These are phyloP conservation scores for Melanopsichium pennsylvanicum DNA, from an alignment of 1,284 basidiomycete species.

Conservation along the genomic window DNA sequence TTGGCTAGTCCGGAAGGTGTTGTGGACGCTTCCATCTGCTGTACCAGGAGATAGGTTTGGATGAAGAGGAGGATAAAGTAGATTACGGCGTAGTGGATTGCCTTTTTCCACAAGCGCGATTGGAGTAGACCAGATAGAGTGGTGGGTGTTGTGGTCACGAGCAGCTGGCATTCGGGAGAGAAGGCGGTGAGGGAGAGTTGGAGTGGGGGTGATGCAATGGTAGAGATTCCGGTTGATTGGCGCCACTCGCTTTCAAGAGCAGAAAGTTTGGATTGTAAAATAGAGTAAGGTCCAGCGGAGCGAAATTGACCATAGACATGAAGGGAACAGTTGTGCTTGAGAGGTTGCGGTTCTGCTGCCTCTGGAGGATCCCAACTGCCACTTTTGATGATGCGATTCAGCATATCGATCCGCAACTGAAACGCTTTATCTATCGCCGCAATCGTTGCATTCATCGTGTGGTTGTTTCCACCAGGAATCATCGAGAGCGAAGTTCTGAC, in stretches of 20 bases:
- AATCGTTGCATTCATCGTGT: slow-evolving; percentile 36
- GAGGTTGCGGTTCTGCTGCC: no score
- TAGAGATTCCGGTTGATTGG: slow-evolving; percentile 53
- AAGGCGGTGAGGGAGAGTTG: slow-evolving; percentile 50
- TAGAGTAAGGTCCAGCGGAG: slow-evolving; percentile 38
- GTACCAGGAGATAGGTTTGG: slow-evolving; percentile 55
- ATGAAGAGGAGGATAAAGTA: slow-evolving; percentile 50
- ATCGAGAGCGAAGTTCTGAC: slow-evolving; percentile 25
- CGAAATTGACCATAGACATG: slow-evolving; percentile 59
- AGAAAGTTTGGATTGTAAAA: slow-evolving; percentile 32
- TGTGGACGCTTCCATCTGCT: slow-evolving; percentile 62
- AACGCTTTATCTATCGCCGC: slow-evolving; percentile 57
- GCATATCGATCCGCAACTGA: slow-evolving; percentile 48
- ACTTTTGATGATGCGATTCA: slow-evolving; percentile 35
- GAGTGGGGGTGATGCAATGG: slow-evolving; percentile 42
- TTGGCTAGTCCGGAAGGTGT: slow-evolving; percentile 55
- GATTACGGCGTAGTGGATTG: slow-evolving; percentile 52
- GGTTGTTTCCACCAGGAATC: slow-evolving; percentile 22
- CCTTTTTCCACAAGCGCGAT: slow-evolving; percentile 53
- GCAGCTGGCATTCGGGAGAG: slow-evolving; percentile 62
- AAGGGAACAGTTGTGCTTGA: slow-evolving; percentile 59
- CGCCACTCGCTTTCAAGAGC: slow-evolving; percentile 58
- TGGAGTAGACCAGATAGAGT: slow-evolving; percentile 35
- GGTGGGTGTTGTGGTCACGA: slow-evolving; percentile 37
- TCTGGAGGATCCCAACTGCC: no score